Evolutionary conservation across 805 yeast genomes (phyloP).

Genomic region (Tetrapisispora nanseiensis): DNA sequence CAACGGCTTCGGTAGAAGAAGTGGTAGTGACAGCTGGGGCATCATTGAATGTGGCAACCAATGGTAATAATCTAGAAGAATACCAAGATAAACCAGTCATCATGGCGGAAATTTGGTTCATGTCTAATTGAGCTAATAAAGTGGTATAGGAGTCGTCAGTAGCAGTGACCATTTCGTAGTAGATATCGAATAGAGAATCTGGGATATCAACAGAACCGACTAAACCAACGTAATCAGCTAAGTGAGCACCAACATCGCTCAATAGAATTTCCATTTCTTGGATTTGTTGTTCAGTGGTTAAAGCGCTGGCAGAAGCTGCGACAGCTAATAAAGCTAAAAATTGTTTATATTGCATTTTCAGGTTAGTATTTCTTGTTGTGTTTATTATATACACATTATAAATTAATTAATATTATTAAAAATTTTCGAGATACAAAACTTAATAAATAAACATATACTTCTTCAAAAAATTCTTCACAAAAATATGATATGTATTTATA

Average conservation of each 20-base stretch:
- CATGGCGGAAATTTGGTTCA: slow-evolving; percentile 19
- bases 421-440: too few relatives aligned
- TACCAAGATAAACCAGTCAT: slow-evolving; percentile 31
- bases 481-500: too few relatives aligned
- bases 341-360: slow-evolving; percentile 1
- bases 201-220: slow-evolving; percentile 14
- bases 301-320: slow-evolving; percentile 14
- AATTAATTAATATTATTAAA: too few relatives aligned
- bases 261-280: slow-evolving; percentile 17
- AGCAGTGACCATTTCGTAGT: slow-evolving; percentile 4
- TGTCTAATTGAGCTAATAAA: slow-evolving; percentile 10
- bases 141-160: slow-evolving; percentile 27
- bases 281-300: slow-evolving; percentile 12
- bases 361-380: not conserved
- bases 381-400: too few relatives aligned
- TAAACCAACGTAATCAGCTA: slow-evolving; percentile 12
- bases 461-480: too few relatives aligned
- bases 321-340: slow-evolving; percentile 14
- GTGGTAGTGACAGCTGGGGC: slow-evolving; percentile 2
- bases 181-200: slow-evolving; percentile 16
- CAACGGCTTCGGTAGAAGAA: slow-evolving; percentile 4
- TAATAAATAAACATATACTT: too few relatives aligned
- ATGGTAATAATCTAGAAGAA: slow-evolving; percentile 21
- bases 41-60: slow-evolving; percentile 1
- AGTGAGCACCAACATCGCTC: slow-evolving; percentile 13